Evolutionary conservation across 192 early-diverging fungal species (phyloP), one percentile per base, ranked within the genome.

Genomic region (Glomus cerebriforme): DNA sequence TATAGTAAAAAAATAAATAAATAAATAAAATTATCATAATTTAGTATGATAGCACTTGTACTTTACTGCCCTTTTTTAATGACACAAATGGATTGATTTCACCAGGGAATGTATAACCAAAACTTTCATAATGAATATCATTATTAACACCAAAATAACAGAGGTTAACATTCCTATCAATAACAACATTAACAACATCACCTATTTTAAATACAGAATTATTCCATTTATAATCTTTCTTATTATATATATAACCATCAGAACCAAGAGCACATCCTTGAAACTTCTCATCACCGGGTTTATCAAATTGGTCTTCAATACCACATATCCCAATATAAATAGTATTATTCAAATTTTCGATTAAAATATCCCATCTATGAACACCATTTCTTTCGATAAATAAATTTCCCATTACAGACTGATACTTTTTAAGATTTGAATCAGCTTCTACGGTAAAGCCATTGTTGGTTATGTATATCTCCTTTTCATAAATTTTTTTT

Each of bases 81-180:
- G 72, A 32, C 7, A 60, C 79, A 2, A 73, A 76, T 24, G 79
- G 49, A 26, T 80, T 74, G 4, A 80, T n/a, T 35, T 73, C 31
- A 27, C 35, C 68, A 26, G 79, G 79, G 17, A 80, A 64, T 34
- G 45, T 13, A 22, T 26, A 3, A 17, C 27, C 71, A 22, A 54
- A 5, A 19, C 5, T 19, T 7, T 29, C 45, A 27, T 29, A 22
- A 47, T 37, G 77, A 13, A 26, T 75, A 27, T 45, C 37, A 22
- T 45, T 70, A 47, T 80, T 72, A 12, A 80, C 77, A 7, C 71
- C 29, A 9, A 73, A 73, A 45, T 13, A 22, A 39, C 66, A 70
- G 8, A 26, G 79, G 22, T 58, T 43, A 59, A 8, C 15, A 2
- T 22, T 73, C 79, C 74, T 80, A 7, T 80, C 71, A 6, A 80